A percentile compares a stretch with the other conserved stretches of the same genome.
Conservation (phyloP, 2,329 filamentous ascomycete genomes). For the Raffaelea ambrosiae region DNA sequence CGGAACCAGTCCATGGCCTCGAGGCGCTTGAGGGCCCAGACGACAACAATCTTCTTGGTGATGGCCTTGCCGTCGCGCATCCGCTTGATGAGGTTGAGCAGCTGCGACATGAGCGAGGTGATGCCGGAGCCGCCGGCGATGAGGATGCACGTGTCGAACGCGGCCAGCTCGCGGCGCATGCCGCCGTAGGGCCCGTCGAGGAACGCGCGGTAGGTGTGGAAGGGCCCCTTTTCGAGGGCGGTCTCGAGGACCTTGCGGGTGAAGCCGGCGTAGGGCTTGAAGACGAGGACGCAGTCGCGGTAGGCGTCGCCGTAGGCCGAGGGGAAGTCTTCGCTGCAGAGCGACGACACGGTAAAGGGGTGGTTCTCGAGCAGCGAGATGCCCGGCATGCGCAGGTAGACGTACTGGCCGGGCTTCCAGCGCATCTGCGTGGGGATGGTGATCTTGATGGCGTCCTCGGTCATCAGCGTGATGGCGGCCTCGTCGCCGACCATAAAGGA, state of each 20-base stretch:
- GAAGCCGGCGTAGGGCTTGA: conserved; percentile 86
- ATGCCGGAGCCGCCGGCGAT: conserved; percentile 93
- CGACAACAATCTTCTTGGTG: conserved; percentile 78
- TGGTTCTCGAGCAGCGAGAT: conserved; percentile 89
- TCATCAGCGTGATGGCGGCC: conserved; percentile 78
- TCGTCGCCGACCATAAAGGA: conserved; percentile 87
- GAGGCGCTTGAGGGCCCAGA: conserved; percentile 88
- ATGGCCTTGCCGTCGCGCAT: conserved; percentile 94
- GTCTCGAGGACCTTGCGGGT: conserved; percentile 77
- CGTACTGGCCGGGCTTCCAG: conserved; percentile 90
- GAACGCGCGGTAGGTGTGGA: conserved; percentile 86
- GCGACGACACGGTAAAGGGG: conserved; percentile 87
- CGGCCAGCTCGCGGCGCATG: conserved; percentile 80
- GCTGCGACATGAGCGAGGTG: conserved; percentile 83
- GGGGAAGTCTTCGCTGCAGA: conserved; percentile 88
- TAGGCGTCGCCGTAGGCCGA: conserved; percentile 85
- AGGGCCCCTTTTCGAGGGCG: conserved; percentile 76
- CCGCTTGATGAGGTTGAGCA: conserved; percentile 89
- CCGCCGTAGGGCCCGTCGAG: conserved; percentile 92
- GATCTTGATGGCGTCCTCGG: conserved; percentile 91
- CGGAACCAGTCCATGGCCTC: conserved; percentile 98
- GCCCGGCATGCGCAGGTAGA: conserved; percentile 89
- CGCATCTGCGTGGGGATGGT: conserved; percentile 88
- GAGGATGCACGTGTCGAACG: conserved; percentile 88
- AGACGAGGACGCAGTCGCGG: conserved; percentile 82